Base-by-base conservation (phyloP, 2,329 filamentous ascomycete species). In the Calonectria ilicicola region DNA sequence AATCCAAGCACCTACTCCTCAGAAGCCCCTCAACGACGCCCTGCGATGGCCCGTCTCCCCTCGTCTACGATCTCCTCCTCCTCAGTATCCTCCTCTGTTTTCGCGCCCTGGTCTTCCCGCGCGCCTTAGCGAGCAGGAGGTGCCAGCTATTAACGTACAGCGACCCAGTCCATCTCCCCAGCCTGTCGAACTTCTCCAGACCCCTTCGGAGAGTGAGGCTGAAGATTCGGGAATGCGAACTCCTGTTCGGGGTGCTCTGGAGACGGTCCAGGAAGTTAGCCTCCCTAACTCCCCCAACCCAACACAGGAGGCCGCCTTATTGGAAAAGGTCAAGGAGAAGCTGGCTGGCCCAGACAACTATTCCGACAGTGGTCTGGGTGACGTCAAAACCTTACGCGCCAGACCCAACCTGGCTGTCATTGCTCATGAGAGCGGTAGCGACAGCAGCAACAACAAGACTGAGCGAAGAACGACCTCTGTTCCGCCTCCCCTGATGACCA, bases 231-330 rank as follows among this genome's bases (percentile, higher is more conserved):
- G 91, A 63, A 86, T 90, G 85, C 86, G 89, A 81, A 91, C 91
- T 21, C 91, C 91, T 26, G 89, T 87, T 40, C 87, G 89, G 65
- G 91, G 92, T 62, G 91, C 91, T 60, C 86, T 98, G 70, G 96
- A 98, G 84, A 98, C 97, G 0, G 96, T 98, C 19, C 94, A 98
- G 82, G 96, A 98, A 87, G 92, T 93, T 67, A 97, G 95, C 84
- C 90, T 95, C 72, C 92, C 93, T 51, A 92, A 91, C 63, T 94
- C 94, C 1, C 93, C 94, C 80, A 87, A 83, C 78, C 85, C 84
- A 63, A 82, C 81, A 38, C 78, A 85, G 72, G 86, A 88, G 72
- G 83, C 86, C 19, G 85, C 85, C 27, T 72, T 85, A 42, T 78
- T 89, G 65, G 89, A 91, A 70, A 89, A 86, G 82, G 84, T 87